Base-by-base conservation (phyloP, 2,329 filamentous ascomycete species). In the Fusarium subglutinans region DNA sequence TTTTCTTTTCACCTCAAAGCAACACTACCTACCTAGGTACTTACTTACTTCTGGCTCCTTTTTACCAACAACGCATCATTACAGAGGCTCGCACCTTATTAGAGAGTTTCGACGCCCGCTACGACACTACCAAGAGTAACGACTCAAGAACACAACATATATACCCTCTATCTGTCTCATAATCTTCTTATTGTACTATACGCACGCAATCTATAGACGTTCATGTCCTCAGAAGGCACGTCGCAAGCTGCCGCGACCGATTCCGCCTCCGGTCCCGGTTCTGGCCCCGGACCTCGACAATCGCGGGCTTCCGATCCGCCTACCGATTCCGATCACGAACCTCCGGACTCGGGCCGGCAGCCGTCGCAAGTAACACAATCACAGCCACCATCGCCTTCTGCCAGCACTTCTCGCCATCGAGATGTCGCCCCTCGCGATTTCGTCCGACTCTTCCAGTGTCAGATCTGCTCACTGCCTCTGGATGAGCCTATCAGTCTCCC, bases 361-460 rank as follows among this genome's bases (percentile, higher is more conserved):
- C 47, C 69, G 58, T 33, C 55, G 24, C 47, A 60, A 54, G 44
- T 54, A 24, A 64, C 64, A 54, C 69, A 48, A 22, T 56, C 71
- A 5, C 65, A 56, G 33, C 15, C 33, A 35, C 33, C 33, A 26
- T 65, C 73, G 17, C 53, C 73, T 48, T 38, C 66, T 24, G 48
- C 51, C 17, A 35, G 30, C 4, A 24, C 54, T 13, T 22, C 55
- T 44, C 56, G 51, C 15, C 72, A 75, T 51, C 72, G 72, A 38
- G 55, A 75, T 48, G 72, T 77, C 30, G 38, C 47, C 12, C 74
- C 80, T 8, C 80, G 81, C 30, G 76, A 81, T n/a, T 75, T 83
- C 24, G 78, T 97, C 70, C 91, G 91, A 48, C 84, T 96, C 45
- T 87, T 96, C 60, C 94, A 97, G 83, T 98, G 95, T 80, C 88